A percentile compares a stretch with the other conserved stretches of the same genome.
These are phyloP conservation scores for Vigna unguiculata DNA, from an alignment of 306 rosid species.

Conservation along the genomic window DNA sequence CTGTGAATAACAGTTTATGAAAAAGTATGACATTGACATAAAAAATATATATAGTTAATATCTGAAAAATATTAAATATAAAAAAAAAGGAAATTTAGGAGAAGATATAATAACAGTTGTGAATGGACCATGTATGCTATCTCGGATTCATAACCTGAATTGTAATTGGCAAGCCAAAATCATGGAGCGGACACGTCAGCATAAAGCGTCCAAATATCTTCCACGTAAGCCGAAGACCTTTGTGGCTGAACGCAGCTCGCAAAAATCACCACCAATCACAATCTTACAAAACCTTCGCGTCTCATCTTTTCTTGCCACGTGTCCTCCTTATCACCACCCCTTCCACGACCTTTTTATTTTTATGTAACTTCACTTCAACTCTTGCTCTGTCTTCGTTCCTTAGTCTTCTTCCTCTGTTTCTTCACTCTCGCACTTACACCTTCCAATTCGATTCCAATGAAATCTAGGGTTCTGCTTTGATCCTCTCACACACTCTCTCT, in stretches of 20 bases:
- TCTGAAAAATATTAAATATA: too few relatives aligned
- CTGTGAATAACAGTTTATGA: too few relatives aligned
- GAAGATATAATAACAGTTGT: too few relatives aligned
- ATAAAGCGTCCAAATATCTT: slow-evolving; percentile 45
- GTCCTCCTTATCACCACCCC: slow-evolving; percentile 59
- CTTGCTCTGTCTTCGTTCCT: not conserved
- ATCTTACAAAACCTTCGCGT: slow-evolving; percentile 22
- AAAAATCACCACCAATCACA: slow-evolving; percentile 58
- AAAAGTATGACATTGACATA: too few relatives aligned
- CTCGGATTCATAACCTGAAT: not conserved
- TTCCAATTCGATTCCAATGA: slow-evolving; percentile 42
- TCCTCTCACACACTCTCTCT: not conserved
- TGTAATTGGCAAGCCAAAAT: not conserved
- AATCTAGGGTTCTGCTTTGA: slow-evolving; percentile 50
- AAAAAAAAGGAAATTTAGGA: too few relatives aligned
- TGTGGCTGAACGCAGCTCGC: slow-evolving; percentile 52
- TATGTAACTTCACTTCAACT: not conserved
- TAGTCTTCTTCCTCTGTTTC: not conserved
- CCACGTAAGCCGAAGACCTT: slow-evolving; percentile 18
- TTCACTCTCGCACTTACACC: not conserved
- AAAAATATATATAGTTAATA: too few relatives aligned
- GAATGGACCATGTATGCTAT: not conserved
- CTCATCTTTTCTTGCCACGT: slow-evolving; percentile 77
- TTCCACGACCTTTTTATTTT: not conserved
- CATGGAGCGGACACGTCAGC: slow-evolving; percentile 38